Conservation (phyloP, 805 yeast species). For the Spathaspora hagerdaliae region DNA sequence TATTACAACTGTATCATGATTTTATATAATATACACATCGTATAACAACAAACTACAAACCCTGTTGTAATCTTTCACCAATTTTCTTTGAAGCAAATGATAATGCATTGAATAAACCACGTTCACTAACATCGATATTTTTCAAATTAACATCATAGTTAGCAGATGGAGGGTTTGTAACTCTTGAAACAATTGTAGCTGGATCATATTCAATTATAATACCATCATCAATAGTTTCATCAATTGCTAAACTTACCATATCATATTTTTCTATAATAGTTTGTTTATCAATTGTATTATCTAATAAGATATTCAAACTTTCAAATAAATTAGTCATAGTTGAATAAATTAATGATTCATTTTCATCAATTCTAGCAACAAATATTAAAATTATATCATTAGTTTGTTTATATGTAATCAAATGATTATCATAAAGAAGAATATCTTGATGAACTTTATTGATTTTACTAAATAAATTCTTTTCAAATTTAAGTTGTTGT, state of each 20-base stretch:
- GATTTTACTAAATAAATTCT: slow-evolving; percentile 67
- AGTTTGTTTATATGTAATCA: slow-evolving; percentile 82
- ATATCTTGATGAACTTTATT: slow-evolving; percentile 78
- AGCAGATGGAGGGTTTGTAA: slow-evolving; percentile 70
- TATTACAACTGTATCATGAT: too few relatives aligned
- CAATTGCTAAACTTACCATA: slow-evolving; percentile 78
- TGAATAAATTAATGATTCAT: slow-evolving; percentile 75
- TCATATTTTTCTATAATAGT: slow-evolving; percentile 81
- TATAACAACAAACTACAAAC: slow-evolving; percentile 17
- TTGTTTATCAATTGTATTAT: slow-evolving; percentile 68
- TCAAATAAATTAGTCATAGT: slow-evolving; percentile 76
- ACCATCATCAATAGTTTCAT: slow-evolving; percentile 93
- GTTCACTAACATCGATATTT: slow-evolving; percentile 64
- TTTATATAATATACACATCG: too few relatives aligned
- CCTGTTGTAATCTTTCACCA: slow-evolving; percentile 44
- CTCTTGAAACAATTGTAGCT: slow-evolving; percentile 81
- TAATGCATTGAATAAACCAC: slow-evolving; percentile 78
- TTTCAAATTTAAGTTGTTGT: slow-evolving; percentile 76
- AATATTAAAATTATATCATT: slow-evolving; percentile 71
- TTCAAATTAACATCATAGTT: slow-evolving; percentile 40
- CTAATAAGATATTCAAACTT: slow-evolving; percentile 73
- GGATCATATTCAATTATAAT: slow-evolving; percentile 88
- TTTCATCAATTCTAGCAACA: slow-evolving; percentile 75
- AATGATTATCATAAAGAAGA: slow-evolving; percentile 69
- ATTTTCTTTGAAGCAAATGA: slow-evolving; percentile 78